Base-by-base conservation (phyloP, 108 stramenopile species). In the Craspedostauros australis region DNA sequence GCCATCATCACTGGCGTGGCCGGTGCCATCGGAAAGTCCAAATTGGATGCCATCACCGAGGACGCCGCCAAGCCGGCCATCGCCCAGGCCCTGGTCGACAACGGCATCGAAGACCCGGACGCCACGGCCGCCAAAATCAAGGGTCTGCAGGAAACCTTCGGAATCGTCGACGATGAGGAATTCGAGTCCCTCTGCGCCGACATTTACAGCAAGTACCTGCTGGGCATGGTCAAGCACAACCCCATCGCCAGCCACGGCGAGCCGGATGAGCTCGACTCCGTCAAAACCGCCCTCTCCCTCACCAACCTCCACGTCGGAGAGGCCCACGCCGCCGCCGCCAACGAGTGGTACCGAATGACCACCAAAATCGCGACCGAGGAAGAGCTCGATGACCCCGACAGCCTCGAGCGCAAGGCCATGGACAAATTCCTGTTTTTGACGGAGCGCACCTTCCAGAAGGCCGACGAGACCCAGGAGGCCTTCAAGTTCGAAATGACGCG, bases 381-480 rank as follows among this genome's bases (percentile, higher is more conserved):
- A 50, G 87, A 86, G 7, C 65, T 93, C 55, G 87, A 88, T 0
- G 91, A 93, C 53, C 70, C 66, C 9, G 80, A 82, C 30, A 75
- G 80, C 56, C 76, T 77, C 14, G 92, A 89, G 58, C 69, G 74
- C 36, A 57, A 67, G 44, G 65, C 72, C 16, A 71, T 90, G 64
- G 83, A 86, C 55, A 94, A 90, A 53, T 66, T 90, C 38, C 38
- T 90, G 12, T 94, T 86, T 54, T 55, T 94, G 62, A 73, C 73
- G 15, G 86, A 90, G 24, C 74, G 92, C 38, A 70, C 82, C 0
- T 71, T 94, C 45, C 50, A 46, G 7, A 66, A 76, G 56, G 82
- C 67, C 7, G 71, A 68, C 14, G 90, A 92, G 65, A 88, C 86
- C 9, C 68, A 80, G 6, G 86, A 88, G 52, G 88, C 86, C n/a